phyloP scores from a whole-genome alignment of 2,329 filamentous ascomycete species.

The Incumbomyces delicatus region DNA sequence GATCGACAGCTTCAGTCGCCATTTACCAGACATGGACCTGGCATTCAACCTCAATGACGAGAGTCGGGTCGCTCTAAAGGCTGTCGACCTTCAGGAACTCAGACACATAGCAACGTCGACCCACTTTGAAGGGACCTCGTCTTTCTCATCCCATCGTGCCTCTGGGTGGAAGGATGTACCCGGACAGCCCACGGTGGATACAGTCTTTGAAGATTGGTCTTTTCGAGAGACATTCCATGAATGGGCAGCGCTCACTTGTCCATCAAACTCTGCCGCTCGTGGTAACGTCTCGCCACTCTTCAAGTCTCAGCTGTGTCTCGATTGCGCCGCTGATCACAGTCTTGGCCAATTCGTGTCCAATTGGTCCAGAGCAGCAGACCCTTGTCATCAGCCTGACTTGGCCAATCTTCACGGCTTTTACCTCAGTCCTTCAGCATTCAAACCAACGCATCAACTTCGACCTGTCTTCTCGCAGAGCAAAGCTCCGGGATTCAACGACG shows the following conservation, averaged over 20 bases:
- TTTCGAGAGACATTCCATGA: constrained; percentile 32
- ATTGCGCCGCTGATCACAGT: constrained; percentile 56
- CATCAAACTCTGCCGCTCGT: constrained; percentile 51
- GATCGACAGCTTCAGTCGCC: constrained; percentile 44
- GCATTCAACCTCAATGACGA: constrained; percentile 56
- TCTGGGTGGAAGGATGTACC: constrained; percentile 30
- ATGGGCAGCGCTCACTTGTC: constrained; percentile 47
- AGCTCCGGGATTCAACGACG: constrained; percentile 62
- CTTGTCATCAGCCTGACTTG: constrained; percentile 70
- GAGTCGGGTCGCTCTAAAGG: constrained; percentile 46
- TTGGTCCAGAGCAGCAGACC: constrained; percentile 55
- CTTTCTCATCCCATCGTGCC: constrained; percentile 31
- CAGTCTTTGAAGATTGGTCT: constrained; percentile 32
- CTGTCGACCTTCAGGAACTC: constrained; percentile 31
- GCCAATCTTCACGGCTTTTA: constrained; percentile 65
- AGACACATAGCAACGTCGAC: constrained; percentile 22
- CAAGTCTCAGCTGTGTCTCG: constrained; percentile 52
- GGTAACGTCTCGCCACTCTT: constrained; percentile 51
- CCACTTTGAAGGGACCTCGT: constrained; percentile 9
- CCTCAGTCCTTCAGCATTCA: constrained; percentile 52
- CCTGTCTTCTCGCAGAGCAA: constrained; percentile 71
- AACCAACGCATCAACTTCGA: constrained; percentile 54
- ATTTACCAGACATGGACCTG: constrained; percentile 54
- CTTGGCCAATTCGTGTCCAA: constrained; percentile 56
- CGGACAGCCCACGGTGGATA: constrained; percentile 25